These are phyloP conservation scores for Aspergillus spinulosporus DNA, from an alignment of 2,329 filamentous ascomycete species.

Conservation along the genomic window DNA sequence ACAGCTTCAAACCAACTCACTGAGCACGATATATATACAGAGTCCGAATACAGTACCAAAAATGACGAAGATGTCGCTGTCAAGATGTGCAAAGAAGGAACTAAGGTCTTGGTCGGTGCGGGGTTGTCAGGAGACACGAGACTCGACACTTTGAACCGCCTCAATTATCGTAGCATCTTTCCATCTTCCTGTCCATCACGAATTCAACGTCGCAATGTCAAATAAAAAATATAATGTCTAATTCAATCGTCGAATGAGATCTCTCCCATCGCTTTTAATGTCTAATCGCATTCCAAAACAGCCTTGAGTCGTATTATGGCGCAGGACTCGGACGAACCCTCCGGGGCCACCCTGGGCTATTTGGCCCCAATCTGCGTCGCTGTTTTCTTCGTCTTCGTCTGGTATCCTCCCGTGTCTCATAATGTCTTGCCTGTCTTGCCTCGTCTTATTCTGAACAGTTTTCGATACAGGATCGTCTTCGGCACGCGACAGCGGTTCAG, in stretches of 20 bases:
- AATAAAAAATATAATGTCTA: neutral
- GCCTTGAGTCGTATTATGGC: slow-evolving; percentile 7
- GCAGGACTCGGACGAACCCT: slow-evolving; percentile 7
- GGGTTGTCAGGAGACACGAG: slow-evolving; percentile 4
- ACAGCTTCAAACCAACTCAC: neutral
- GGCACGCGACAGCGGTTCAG: slow-evolving; percentile 14
- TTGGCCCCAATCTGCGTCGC: slow-evolving; percentile 22
- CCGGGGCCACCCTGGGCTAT: slow-evolving; percentile 20
- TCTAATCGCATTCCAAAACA: neutral
- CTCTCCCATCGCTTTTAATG: neutral
- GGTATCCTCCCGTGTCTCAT: slow-evolving; percentile 14
- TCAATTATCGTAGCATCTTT: neutral
- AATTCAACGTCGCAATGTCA: neutral
- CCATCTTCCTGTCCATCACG: neutral
- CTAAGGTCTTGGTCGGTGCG: neutral
- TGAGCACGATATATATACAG: neutral
- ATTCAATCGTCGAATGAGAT: neutral
- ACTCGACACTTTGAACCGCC: neutral
- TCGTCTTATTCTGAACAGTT: slow-evolving; percentile 1
- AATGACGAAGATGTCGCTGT: neutral
- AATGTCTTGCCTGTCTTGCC: neutral
- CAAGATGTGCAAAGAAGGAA: neutral
- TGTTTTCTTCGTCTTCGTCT: slow-evolving; percentile 20
- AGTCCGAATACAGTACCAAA: too few relatives aligned
- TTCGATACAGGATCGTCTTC: slow-evolving; percentile 19